These are phyloP conservation scores for Metroxylon sagu DNA, from an alignment of 176 grass and related monocot genomes.

Conservation along the genomic window DNA sequence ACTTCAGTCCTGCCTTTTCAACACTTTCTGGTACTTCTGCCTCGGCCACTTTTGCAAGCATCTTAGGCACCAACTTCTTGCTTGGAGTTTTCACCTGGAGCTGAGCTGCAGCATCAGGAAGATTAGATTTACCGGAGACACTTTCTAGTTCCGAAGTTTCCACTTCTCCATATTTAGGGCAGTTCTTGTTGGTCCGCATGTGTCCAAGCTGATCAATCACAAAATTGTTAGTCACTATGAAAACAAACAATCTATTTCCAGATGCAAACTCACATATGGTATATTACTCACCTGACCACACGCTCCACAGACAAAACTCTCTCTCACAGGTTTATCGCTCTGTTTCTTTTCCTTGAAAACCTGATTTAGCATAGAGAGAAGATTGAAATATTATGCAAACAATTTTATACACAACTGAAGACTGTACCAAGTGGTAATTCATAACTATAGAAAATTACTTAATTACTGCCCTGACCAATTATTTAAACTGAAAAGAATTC, in stretches of 20 bases:
- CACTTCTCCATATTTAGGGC: slow-evolving; percentile 82
- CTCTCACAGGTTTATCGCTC: slow-evolving; percentile 42
- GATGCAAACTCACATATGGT: slow-evolving; percentile 9
- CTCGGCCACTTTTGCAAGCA: slow-evolving; percentile 45
- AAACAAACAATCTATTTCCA: slow-evolving; percentile 12
- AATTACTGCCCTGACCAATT: slow-evolving; percentile 35
- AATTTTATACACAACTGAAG: no score
- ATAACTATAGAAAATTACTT: not conserved
- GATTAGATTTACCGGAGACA: slow-evolving; percentile 39
- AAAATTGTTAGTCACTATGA: slow-evolving; percentile 20
- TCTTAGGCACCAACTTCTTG: slow-evolving; percentile 64
- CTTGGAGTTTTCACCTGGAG: slow-evolving; percentile 48
- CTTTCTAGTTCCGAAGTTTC: slow-evolving; percentile 59
- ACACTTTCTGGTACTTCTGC: slow-evolving; percentile 44
- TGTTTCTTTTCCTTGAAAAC: slow-evolving; percentile 73
- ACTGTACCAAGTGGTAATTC: no score
- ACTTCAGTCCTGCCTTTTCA: slow-evolving; percentile 31
- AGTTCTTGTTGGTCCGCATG: slow-evolving; percentile 96
- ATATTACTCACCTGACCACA: slow-evolving; percentile 65
- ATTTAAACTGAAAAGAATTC: slow-evolving; percentile 32
- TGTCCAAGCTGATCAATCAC: slow-evolving; percentile 62
- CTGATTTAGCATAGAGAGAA: slow-evolving; percentile 10
- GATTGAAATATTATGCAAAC: no score
- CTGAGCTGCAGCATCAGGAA: slow-evolving; percentile 36
- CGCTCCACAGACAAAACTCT: slow-evolving; percentile 81